A percentile compares a stretch with the other conserved stretches of the same genome.
phyloP scores from a whole-genome alignment of 305 asterid genomes.

The Vinca major region DNA sequence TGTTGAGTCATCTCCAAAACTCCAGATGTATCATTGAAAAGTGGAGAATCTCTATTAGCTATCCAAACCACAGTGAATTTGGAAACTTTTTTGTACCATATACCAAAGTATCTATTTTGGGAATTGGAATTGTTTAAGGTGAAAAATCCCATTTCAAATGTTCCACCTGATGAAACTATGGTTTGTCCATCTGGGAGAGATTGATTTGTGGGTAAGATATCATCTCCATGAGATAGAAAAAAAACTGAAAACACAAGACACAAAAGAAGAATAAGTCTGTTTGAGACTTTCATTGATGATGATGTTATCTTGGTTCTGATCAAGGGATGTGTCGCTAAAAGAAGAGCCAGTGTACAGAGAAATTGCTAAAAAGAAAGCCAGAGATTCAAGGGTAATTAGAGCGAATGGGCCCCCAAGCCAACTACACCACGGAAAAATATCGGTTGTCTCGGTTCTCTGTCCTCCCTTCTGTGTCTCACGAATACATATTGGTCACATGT shows the following conservation, averaged over 20 bases:
- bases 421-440: no score
- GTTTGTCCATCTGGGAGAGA: conserved; percentile 13
- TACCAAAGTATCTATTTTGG: conserved; percentile 10
- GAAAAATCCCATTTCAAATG: conserved; percentile 19
- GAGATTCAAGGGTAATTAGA: no score
- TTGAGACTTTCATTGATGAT: background rate
- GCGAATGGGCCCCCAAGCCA: no score
- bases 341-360: no score
- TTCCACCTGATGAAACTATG: conserved; percentile 16
- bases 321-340: no score
- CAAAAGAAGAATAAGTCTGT: background rate
- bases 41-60: conserved; percentile 16
- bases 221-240: background rate
- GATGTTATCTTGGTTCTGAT: background rate
- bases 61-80: conserved; percentile 7
- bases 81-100: conserved; percentile 15
- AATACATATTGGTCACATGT: no score
- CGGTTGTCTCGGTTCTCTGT: no score
- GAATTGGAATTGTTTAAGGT: conserved; percentile 4
- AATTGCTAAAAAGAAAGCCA: no score
- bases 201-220: background rate
- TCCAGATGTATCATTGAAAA: conserved; percentile 5
- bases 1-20: background rate
- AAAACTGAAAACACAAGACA: background rate
- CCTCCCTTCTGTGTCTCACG: no score